Evolutionary conservation across 192 early-diverging fungal genomes (phyloP), one percentile per base, ranked within the genome.

Genomic region (Lobosporangium transversale): DNA sequence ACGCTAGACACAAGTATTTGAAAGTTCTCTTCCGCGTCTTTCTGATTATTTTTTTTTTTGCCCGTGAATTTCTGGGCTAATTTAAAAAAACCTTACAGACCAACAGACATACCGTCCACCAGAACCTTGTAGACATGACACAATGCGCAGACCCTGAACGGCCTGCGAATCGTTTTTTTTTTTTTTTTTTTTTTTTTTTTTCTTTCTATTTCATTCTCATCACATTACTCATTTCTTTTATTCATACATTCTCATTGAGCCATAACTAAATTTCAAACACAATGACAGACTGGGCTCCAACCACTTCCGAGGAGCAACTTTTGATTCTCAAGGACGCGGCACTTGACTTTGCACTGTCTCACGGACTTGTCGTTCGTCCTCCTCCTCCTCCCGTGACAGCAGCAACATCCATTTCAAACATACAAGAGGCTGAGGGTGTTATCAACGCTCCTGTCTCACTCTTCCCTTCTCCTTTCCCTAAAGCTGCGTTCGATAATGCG

Each of bases 381-480:
- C 83, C 88, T n/a, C 53, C 59, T 21, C 27, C 64, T n/a, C 61
- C 70, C 17, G 70, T 69, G 27, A 23, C 31, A 20, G 30, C 36
- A 10, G 50, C 62, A 40, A 76, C 78, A 23, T 52, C 82, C 12
- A 73, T 40, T 9, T 17, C 56, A 1, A 30, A 33, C 17, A 32
- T 23, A 5, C n/a, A n/a, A n/a, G 8, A 40, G 37, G 43, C 53
- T 36, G 63, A 44, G 45, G 73, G 86, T 11, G 84, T 92, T 24
- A 88, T 88, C 31, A 94, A 95, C 56, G 93, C 94, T 1, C 96
- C 96, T 8, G 79, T 97, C 36, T 84, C 95, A 0, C 85, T 99
- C 23, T 92, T 91, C 47, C 97, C 97, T 4, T 89, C 93, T 1
- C 90, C 92, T 9, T 94, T 94, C 62, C 96, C 96, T 9, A 79